phyloP scores from a whole-genome alignment of 2,329 filamentous ascomycete genomes.

The Exophiala alcalophila region DNA sequence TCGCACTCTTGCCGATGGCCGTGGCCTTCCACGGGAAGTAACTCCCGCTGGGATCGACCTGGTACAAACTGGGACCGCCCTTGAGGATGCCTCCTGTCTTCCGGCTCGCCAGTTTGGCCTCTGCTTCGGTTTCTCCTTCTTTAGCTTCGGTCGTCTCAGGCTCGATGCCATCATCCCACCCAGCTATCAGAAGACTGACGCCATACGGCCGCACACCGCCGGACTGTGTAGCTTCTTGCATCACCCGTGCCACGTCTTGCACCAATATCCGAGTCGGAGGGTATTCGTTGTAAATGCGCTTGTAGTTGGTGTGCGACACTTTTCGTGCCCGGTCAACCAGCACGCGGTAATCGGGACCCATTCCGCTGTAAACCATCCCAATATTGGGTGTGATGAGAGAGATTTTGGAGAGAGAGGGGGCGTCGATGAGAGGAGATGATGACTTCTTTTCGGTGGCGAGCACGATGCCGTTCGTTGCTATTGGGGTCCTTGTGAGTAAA shows the following conservation, averaged over 20 bases:
- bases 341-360: conserved; percentile 97
- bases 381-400: conserved; percentile 98
- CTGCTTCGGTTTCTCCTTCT: conserved; percentile 53
- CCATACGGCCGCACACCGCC: conserved; percentile 96
- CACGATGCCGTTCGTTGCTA: conserved; percentile 97
- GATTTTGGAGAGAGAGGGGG: conserved; percentile 92
- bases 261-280: conserved; percentile 99
- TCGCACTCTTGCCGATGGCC: conserved; percentile 97
- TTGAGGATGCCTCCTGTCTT: conserved; percentile 96
- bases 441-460: conserved; percentile 99
- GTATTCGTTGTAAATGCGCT: conserved; percentile 99
- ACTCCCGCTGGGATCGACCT: conserved; percentile 97
- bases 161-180: conserved; percentile 95
- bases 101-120: conserved; percentile 71
- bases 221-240: conserved; percentile 98
- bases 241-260: conserved; percentile 93
- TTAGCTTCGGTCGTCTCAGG: conserved; percentile 70
- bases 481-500: conserved; percentile 3
- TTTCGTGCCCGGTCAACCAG: conserved; percentile 97
- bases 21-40: conserved; percentile 99
- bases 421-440: conserved; percentile 93
- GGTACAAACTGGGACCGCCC: conserved; percentile 94
- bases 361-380: conserved; percentile 98
- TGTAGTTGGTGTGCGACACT: conserved; percentile 97
- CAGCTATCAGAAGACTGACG: conserved; percentile 90